Conservation (phyloP, 352 stramenopile genomes). For the Saprolegnia diclina region DNA sequence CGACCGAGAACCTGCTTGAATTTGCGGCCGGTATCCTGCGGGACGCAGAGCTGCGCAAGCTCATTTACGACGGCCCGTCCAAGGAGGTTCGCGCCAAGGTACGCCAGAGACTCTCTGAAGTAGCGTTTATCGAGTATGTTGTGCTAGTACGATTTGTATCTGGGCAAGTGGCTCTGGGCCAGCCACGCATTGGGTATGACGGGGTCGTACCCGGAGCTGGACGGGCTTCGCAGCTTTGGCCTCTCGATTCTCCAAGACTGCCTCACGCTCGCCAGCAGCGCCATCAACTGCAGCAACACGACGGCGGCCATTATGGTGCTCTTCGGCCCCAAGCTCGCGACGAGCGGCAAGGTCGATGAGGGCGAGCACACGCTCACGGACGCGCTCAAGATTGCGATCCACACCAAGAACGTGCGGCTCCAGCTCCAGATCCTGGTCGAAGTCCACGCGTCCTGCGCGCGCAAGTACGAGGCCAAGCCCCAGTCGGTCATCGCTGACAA, state of each 20-base stretch:
- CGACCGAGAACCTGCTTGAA: conserved; percentile 45
- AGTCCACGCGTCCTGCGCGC: conserved; percentile 48
- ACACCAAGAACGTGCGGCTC: conserved; percentile 68
- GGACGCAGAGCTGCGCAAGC: conserved; percentile 37
- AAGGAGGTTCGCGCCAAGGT: conserved; percentile 55
- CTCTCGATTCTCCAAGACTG: conserved; percentile 44
- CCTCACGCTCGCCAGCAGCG: conserved; percentile 39
- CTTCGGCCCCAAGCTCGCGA: conserved; percentile 50
- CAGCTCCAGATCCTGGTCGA: conserved; percentile 53
- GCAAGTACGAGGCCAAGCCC: conserved; percentile 36
- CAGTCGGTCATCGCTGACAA: conserved; percentile 46
- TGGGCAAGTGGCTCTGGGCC: conserved; percentile 75
- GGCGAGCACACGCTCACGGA: conserved; percentile 61
- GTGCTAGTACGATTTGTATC: conserved; percentile 53
- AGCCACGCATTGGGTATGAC: conserved; percentile 36
- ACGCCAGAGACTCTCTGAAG: not conserved
- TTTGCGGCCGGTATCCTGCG: conserved; percentile 43
- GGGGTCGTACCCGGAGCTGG: conserved; percentile 33
- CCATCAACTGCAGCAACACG: conserved; percentile 48
- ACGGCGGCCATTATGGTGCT: conserved; percentile 66
- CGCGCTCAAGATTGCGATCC: conserved; percentile 43
- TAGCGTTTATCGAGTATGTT: not conserved
- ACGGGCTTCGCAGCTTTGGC: conserved; percentile 41
- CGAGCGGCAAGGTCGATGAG: conserved; percentile 34
- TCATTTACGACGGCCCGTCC: conserved; percentile 46